Base-by-base conservation (phyloP, 176 grass and related monocot genomes). In the Guadua angustifolia region DNA sequence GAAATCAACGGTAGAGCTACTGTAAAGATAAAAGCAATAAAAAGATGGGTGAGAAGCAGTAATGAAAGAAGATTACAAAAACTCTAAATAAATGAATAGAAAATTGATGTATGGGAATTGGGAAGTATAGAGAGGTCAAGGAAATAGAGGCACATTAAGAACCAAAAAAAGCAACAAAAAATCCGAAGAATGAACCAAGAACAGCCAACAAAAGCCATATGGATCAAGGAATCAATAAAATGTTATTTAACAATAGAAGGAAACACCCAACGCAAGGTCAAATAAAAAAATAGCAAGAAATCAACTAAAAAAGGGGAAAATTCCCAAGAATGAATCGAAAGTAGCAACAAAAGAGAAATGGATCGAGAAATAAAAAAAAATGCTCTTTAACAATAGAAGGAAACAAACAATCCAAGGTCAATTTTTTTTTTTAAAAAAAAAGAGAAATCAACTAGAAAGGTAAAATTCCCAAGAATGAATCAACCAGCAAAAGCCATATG, bases 1-100 rank as follows among this genome's bases (percentile, higher is more conserved):
- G 72, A 58, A 66, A 81, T 87, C 60, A 58, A 12, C 1, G 0
- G 15, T 56, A 75, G 26, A 87, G 5, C 51, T 58, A 25, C 56
- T 33, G 36, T 47, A 47, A 73, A 78, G 42, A 19, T 38, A 15
- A 72, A 10, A 67, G 36, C 17, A 73, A 57, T n/a, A 3, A 72
- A 78, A 62, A 43, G 4, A 80, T 80, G 45, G 16, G 35, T 74
- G 57, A 25, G 29, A 50, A 39, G 9, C 13, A 0, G 49, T 51
- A 44, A 55, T 55, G 46, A 55, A 75, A 43, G 22, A 53, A 40
- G 11, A 55, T 56, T 64, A 22, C 1, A 72, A 72, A 22, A 75
- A 55, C 22, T 42, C 42, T 3, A 16, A 24, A 55, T n/a, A 7
- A 49, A 42, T 4, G 38, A 50, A 35, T 11, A 66, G 16, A 21